phyloP scores from a whole-genome alignment of 2,329 filamentous ascomycete species.

The Elsinoe perseae region DNA sequence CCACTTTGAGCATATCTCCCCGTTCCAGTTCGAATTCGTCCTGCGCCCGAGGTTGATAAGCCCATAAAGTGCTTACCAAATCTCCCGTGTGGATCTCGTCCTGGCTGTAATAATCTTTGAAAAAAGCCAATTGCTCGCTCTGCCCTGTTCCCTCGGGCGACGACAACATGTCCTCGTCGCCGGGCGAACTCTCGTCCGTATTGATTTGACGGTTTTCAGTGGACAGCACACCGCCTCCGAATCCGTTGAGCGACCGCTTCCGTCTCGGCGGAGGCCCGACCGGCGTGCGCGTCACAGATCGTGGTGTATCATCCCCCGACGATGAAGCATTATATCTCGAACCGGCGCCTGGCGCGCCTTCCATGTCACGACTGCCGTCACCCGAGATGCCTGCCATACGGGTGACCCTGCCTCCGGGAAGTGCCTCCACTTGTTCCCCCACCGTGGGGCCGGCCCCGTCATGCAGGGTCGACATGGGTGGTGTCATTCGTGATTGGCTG shows the following conservation, averaged over 20 bases:
- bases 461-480: constrained; percentile 35
- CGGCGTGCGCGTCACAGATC: constrained; percentile 52
- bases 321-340: constrained; percentile 50
- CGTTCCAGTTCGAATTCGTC: constrained; percentile 92
- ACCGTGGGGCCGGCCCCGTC: constrained; percentile 30
- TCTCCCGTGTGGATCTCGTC: constrained; percentile 92
- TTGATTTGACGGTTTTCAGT: constrained; percentile 42
- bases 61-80: constrained; percentile 86
- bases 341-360: constrained; percentile 38
- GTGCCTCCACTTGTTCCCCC: constrained; percentile 51
- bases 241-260: constrained; percentile 65
- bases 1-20: constrained; percentile 95
- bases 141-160: constrained; percentile 86
- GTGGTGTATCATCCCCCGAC: constrained; percentile 49
- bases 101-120: constrained; percentile 98
- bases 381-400: constrained; percentile 92
- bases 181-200: constrained; percentile 64
- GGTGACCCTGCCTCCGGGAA: constrained; percentile 82
- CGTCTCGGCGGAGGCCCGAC: constrained; percentile 56
- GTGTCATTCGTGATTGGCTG: constrained; percentile 50
- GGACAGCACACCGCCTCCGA: constrained; percentile 55
- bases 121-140: constrained; percentile 89
- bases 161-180: constrained; percentile 58
- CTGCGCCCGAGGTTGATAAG: constrained; percentile 85
- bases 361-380: constrained; percentile 49